Evolutionary conservation across 1,284 basidiomycete species (phyloP), one percentile per base, ranked within the genome.

Genomic region (Phaffia rhodozyma): DNA sequence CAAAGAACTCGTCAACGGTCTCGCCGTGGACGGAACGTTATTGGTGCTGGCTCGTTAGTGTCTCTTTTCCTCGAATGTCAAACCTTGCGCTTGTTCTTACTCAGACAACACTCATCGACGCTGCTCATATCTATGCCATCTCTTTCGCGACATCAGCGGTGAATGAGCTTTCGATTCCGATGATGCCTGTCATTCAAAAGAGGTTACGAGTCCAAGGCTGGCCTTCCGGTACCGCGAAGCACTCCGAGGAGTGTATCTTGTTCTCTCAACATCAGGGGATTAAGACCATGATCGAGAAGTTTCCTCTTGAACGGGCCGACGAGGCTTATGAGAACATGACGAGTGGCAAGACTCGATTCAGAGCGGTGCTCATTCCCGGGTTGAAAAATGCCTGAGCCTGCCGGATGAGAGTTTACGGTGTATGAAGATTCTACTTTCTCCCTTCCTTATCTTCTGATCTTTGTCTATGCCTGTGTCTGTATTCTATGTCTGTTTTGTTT

Each of bases 241-340:
- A 76, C 66, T 68, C 68, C 9, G 73, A 76, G 63, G 74, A 77
- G 47, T 72, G 72, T 13, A 65, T 74, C 66, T 61, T 62, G 51
- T 77, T 76, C 43, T 70, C 73, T 11, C 62, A 69, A 58, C 63
- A 68, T 13, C 66, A 69, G 53, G 73, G 68, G 50, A 70, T 78
- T 67, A 70, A 75, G 50, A 70, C 71, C 63, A 71, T 72, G 66
- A 69, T 74, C 56, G 72, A 78, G 66, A 72, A 69, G 27, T 78
- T 71, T 70, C 67, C 70, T 32, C 70, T 78, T 11, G 72, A 72
- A 23, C 68, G 77, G 47, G 71, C 74, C 34, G 67, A 75, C 34
- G 72, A 77, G 60, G 76, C 75, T 0, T 75, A 71, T 65, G 70
- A 75, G 54, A 66, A 67, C 58, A 74, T 75, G 71, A 67, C 72